phyloP scores from a whole-genome alignment of 371 early-diverging fungal genomes.

The Lichtheimia hyalospora region DNA sequence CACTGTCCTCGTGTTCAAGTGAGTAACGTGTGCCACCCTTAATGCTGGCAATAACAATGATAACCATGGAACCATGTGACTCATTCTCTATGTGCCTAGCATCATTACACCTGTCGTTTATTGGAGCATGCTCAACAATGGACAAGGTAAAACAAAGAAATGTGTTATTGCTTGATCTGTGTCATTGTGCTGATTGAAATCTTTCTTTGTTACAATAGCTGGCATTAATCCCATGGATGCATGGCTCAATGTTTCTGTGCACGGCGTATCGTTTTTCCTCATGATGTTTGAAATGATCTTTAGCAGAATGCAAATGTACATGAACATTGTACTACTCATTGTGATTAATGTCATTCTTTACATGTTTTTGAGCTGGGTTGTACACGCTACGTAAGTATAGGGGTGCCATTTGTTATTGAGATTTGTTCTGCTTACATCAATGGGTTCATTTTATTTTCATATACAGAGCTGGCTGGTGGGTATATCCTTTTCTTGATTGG shows the following conservation, averaged over 20 bases:
- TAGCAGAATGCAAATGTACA: constrained; percentile 42
- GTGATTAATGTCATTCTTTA: constrained; percentile 41
- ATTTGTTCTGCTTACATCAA: not conserved
- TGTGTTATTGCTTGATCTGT: not conserved
- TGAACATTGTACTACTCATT: constrained; percentile 38
- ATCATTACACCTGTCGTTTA: constrained; percentile 62
- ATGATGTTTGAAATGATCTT: constrained; percentile 56
- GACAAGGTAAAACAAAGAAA: not conserved
- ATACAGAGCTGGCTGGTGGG: constrained; percentile 36
- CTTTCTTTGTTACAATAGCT: not conserved
- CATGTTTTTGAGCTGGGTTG: constrained; percentile 53
- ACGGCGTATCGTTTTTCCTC: constrained; percentile 50
- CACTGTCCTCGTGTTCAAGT: constrained; percentile 47
- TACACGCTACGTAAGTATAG: constrained; percentile 35
- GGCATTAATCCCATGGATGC: constrained; percentile 5
- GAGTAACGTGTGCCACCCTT: constrained; percentile 8
- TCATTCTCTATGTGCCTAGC: constrained; percentile 12
- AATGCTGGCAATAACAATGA: not conserved
- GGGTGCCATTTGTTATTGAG: not conserved
- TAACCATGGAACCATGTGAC: not conserved
- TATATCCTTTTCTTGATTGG: constrained; percentile 59
- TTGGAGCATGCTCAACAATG: constrained; percentile 39
- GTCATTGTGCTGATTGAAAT: not conserved
- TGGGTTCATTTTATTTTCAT: not conserved
- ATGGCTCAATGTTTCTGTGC: constrained; percentile 53